phyloP scores from a whole-genome alignment of 176 grass and related monocot species.

The Thalia dealbata region DNA sequence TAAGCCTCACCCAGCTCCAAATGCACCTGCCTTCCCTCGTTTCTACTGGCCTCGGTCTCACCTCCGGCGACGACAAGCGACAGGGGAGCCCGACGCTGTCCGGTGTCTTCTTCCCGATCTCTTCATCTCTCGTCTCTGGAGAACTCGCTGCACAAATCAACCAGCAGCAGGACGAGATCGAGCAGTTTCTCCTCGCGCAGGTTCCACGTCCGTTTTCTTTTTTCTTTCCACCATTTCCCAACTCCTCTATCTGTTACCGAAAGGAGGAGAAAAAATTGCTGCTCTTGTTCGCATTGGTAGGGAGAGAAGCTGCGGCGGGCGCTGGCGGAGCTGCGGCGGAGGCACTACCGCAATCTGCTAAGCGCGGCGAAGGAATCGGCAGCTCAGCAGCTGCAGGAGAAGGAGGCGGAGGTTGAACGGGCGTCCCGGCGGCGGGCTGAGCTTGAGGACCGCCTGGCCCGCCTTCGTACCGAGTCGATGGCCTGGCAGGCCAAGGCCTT shows the following conservation, averaged over 20 bases:
- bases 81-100: slow-evolving; percentile 27
- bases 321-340: slow-evolving; percentile 44
- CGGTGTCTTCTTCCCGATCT: slow-evolving; percentile 15
- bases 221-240: neutral
- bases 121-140: slow-evolving; percentile 23
- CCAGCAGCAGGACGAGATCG: slow-evolving; percentile 51
- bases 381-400: slow-evolving; percentile 33
- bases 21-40: slow-evolving; percentile 31
- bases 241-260: too few species aligned
- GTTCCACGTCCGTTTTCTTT: slow-evolving; percentile 16
- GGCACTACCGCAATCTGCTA: slow-evolving; percentile 48
- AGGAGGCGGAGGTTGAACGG: slow-evolving; percentile 38
- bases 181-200: slow-evolving; percentile 60
- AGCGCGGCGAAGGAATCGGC: slow-evolving; percentile 27
- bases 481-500: slow-evolving; percentile 73
- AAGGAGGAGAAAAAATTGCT: neutral
- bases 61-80: slow-evolving; percentile 61
- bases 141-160: slow-evolving; percentile 54
- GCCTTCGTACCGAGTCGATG: slow-evolving; percentile 53
- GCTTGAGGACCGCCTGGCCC: slow-evolving; percentile 49
- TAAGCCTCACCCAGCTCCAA: slow-evolving; percentile 36
- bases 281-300: slow-evolving; percentile 24
- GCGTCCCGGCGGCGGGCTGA: slow-evolving; percentile 33
- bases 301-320: slow-evolving; percentile 51
- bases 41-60: slow-evolving; percentile 72